A percentile compares a stretch with the other conserved stretches of the same genome.
Conservation (phyloP, 75 land plant species). For the Sequoiadendron giganteum region DNA sequence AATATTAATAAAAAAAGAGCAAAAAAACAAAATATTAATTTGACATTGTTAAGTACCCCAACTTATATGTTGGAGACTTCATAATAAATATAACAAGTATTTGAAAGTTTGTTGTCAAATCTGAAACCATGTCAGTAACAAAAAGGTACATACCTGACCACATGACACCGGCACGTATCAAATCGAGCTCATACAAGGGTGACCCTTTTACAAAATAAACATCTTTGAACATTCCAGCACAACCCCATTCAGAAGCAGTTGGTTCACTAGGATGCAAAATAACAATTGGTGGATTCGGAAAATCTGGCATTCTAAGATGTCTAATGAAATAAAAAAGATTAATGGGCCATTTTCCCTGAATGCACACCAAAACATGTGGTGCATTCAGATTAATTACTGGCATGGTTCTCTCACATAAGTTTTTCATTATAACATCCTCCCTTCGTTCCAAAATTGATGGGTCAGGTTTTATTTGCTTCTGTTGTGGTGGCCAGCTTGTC, state of each 20-base stretch:
- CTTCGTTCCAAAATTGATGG: conserved; percentile 33
- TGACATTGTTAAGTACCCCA: not conserved
- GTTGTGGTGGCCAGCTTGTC: conserved; percentile 39
- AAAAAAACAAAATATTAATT: not conserved
- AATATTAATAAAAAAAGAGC: no score
- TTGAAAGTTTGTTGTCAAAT: not conserved
- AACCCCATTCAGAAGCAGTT: conserved; percentile 37
- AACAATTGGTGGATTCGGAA: conserved; percentile 36
- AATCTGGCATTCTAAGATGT: conserved; percentile 26
- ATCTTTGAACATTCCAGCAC: conserved; percentile 47
- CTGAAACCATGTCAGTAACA: not conserved
- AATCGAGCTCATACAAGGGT: conserved; percentile 47
- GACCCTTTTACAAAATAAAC: conserved; percentile 47
- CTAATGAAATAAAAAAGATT: conserved; percentile 44
- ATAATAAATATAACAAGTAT: not conserved
- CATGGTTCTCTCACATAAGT: conserved; percentile 25
- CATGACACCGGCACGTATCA: conserved; percentile 46
- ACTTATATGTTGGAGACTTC: not conserved
- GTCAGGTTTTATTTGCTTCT: conserved; percentile 34
- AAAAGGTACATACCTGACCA: conserved; percentile 26
- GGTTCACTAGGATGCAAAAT: conserved; percentile 41
- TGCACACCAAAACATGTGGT: conserved; percentile 42
- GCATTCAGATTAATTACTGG: conserved; percentile 18
- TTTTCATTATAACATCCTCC: conserved; percentile 20
- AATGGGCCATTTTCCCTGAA: conserved; percentile 44